Evolutionary conservation across 2,329 filamentous ascomycete species (phyloP), one percentile per base, ranked within the genome.

Genomic region (Cladosporium phlei): DNA sequence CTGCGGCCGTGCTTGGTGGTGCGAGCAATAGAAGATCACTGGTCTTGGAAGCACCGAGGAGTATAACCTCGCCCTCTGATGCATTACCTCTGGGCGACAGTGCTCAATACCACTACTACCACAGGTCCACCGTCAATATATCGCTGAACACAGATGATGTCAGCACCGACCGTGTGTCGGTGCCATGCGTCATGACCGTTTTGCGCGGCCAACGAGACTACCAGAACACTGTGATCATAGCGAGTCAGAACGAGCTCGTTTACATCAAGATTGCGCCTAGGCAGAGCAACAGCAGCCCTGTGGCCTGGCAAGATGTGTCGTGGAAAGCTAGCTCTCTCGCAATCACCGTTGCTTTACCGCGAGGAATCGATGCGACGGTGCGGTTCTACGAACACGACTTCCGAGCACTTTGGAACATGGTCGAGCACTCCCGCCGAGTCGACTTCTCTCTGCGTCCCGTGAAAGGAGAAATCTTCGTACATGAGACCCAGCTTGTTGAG

Each of bases 361-460:
- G 87, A 54, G 86, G 86, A 1, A 91, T 93, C 59, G 70, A 83
- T 48, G 68, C 95, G 32, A 78, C 78, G 16, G 69, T 93, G 14
- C 80, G 85, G 52, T 82, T 89, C 60, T 75, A 75, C 11, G 85
- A 89, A 57, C 71, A 78, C n/a, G 88, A 95, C 60, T 95, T 86
- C 69, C 79, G 83, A 51, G 82, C 79, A 52, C 68, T 95, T 9
- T 90, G 84, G 80, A 85, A 81, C 56, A 88, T 94, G 66, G 88
- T 89, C 54, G 88, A 95, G 50, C 91, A 94, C 62, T 87, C 85
- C 20, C 78, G 77, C 54, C 88, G 86, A 58, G 80, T 91, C 2
- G 84, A 89, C 59, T 75, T 76, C 20, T 86, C 80, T 42, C 72
- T 95, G 32, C 80, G 80, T 27, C 80, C 82, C 5, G 77, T 80